A percentile compares a stretch with the other conserved stretches of the same genome.
phyloP scores from a whole-genome alignment of 2,329 filamentous ascomycete genomes.

The Rutstroemia sp. region DNA sequence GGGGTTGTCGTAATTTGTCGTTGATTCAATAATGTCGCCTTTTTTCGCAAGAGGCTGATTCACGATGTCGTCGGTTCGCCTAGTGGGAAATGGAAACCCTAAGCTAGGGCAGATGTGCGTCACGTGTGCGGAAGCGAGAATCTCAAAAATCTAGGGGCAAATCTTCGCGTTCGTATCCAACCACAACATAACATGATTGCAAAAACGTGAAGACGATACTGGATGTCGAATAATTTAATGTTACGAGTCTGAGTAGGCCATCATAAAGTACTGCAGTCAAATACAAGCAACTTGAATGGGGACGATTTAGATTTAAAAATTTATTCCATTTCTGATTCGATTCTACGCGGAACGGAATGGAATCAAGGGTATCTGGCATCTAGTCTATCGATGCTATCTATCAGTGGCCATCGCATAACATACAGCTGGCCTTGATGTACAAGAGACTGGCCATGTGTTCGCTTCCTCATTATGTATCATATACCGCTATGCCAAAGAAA shows the following conservation, averaged over 20 bases:
- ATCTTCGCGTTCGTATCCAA: not conserved
- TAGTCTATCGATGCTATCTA: not conserved
- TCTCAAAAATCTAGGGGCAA: not conserved
- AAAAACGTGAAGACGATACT: too few relatives aligned
- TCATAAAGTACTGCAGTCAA: too few relatives aligned
- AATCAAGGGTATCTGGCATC: not conserved
- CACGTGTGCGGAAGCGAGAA: slow-evolving; percentile 7
- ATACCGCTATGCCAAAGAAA: not conserved
- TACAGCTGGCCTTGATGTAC: too few relatives aligned
- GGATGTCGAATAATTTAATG: too few relatives aligned
- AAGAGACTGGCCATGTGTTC: too few relatives aligned
- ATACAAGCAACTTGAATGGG: too few relatives aligned
- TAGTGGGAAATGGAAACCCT: slow-evolving; percentile 6
- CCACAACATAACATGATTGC: too few relatives aligned
- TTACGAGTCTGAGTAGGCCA: too few relatives aligned
- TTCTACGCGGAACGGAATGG: not conserved
- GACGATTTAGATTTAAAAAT: not conserved
- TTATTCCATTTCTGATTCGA: not conserved
- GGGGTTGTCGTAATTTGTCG: slow-evolving; percentile 9
- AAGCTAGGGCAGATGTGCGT: slow-evolving; percentile 2
- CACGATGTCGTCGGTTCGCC: not conserved
- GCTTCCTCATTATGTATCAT: not conserved
- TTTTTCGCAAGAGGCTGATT: slow-evolving; percentile 2
- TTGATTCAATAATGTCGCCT: slow-evolving; percentile 4
- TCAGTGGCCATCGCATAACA: not conserved